Conservation (phyloP, 768 basidiomycete species). For the Suillus fuscotomentosus region DNA sequence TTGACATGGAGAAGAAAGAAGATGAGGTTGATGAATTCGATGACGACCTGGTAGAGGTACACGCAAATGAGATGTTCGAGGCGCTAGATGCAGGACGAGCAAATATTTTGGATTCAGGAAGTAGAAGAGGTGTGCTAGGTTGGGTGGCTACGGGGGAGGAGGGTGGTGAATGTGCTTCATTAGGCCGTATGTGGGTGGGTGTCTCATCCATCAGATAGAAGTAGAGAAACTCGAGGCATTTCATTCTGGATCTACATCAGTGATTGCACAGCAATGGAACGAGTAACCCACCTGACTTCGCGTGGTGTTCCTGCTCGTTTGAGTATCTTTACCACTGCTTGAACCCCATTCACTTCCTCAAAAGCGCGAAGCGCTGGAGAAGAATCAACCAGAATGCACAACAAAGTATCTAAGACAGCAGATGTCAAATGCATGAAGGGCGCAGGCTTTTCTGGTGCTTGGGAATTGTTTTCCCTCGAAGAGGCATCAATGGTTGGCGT, state of each 20-base stretch:
- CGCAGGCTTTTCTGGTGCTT: slow-evolving; percentile 22
- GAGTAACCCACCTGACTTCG: slow-evolving; percentile 76
- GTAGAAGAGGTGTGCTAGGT: slow-evolving; percentile 19
- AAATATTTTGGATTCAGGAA: slow-evolving; percentile 25
- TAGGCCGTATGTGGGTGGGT: slow-evolving; percentile 14
- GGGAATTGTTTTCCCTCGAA: slow-evolving; percentile 2
- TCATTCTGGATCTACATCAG: slow-evolving; percentile 62
- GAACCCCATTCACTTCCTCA: slow-evolving; percentile 75
- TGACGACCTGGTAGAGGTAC: slow-evolving; percentile 24
- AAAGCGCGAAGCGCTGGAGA: slow-evolving; percentile 72
- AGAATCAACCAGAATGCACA: slow-evolving; percentile 89
- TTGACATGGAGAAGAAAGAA: slow-evolving; percentile 40
- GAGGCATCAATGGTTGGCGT: slow-evolving; percentile 34
- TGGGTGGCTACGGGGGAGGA: slow-evolving; percentile 27
- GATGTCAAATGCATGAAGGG: slow-evolving; percentile 57
- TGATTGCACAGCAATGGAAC: slow-evolving; percentile 37
- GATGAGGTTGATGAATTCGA: slow-evolving; percentile 14
- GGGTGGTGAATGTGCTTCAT: slow-evolving; percentile 32
- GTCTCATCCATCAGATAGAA: slow-evolving; percentile 92
- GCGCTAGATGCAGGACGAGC: slow-evolving; percentile 17
- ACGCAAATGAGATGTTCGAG: slow-evolving; percentile 20
- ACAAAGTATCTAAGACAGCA: slow-evolving; percentile 75
- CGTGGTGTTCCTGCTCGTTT: slow-evolving; percentile 86
- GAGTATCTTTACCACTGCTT: slow-evolving; percentile 80
- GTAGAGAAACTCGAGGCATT: slow-evolving; percentile 92